phyloP scores from a whole-genome alignment of 164 flowering plant genomes.

The Vitis rotundifolia region DNA sequence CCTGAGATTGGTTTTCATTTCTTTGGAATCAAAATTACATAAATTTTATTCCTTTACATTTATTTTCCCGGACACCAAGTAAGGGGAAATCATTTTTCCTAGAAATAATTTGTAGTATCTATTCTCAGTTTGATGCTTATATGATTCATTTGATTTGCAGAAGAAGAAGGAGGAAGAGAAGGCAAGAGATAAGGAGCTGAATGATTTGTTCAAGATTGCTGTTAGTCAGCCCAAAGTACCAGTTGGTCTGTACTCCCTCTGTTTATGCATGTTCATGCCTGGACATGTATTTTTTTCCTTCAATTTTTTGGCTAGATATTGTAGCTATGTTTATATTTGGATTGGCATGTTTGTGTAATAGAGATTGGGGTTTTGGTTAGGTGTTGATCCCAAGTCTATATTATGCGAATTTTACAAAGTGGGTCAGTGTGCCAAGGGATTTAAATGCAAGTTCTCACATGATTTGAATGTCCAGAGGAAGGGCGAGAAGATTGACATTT shows the following conservation, averaged over 20 bases:
- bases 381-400: conserved; percentile 99
- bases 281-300: not conserved
- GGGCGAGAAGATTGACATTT: conserved; percentile 94
- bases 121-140: not conserved
- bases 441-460: conserved; percentile 98
- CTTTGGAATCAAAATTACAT: too few species aligned
- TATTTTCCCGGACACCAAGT: too few species aligned
- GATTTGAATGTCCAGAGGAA: conserved; percentile 94
- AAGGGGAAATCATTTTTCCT: too few species aligned
- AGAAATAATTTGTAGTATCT: too few species aligned
- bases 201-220: conserved; percentile 87
- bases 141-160: conserved; percentile 34
- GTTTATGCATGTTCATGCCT: too few species aligned
- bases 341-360: not conserved
- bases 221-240: conserved; percentile 98
- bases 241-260: conserved; percentile 44
- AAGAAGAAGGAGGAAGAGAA: conserved; percentile 98
- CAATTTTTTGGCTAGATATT: not conserved
- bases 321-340: not conserved
- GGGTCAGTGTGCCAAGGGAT: conserved; percentile 95
- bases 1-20: too few species aligned
- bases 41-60: too few species aligned
- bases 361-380: conserved; percentile 38
- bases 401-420: conserved; percentile 88
- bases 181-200: conserved; percentile 89